Conservation (phyloP, 2,329 filamentous ascomycete genomes). For the Cladosporium sp. region DNA sequence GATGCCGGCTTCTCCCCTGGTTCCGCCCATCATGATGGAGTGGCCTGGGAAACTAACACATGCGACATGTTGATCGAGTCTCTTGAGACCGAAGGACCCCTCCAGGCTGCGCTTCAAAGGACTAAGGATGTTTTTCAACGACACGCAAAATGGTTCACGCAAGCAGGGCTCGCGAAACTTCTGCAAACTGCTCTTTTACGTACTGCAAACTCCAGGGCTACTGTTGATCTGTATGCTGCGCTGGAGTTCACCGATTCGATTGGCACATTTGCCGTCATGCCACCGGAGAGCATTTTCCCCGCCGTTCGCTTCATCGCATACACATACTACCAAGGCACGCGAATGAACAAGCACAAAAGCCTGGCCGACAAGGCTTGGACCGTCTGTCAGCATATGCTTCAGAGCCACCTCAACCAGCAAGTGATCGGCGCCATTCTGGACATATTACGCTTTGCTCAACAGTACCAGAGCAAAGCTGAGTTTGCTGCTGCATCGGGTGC, state of each 20-base stretch:
- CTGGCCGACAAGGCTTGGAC: conserved; percentile 23
- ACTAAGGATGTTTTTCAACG: conserved; percentile 22
- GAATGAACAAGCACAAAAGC: conserved; percentile 24
- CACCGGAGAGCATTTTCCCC: conserved; percentile 16
- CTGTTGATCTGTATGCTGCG: conserved; percentile 24
- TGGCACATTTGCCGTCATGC: conserved; percentile 24
- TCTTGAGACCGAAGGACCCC: conserved; percentile 5
- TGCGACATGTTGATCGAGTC: conserved; percentile 1
- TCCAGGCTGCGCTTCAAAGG: conserved; percentile 17
- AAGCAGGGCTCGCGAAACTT: conserved; percentile 18
- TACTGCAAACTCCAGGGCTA: conserved; percentile 23
- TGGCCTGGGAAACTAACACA: not conserved
- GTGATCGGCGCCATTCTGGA: conserved; percentile 21
- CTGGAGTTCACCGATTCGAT: conserved; percentile 26
- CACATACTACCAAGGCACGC: conserved; percentile 26
- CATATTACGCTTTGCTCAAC: conserved; percentile 19
- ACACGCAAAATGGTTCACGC: conserved; percentile 30
- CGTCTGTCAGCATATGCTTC: conserved; percentile 22
- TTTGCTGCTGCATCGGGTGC: conserved; percentile 25
- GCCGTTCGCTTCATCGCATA: conserved; percentile 25
- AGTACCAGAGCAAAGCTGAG: conserved; percentile 16
- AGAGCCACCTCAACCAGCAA: conserved; percentile 25
- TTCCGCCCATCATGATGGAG: not conserved
- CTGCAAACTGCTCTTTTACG: conserved; percentile 21
- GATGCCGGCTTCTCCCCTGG: not conserved